These are phyloP conservation scores for Litsea cubeba DNA, from an alignment of 164 flowering plant species.

Conservation along the genomic window DNA sequence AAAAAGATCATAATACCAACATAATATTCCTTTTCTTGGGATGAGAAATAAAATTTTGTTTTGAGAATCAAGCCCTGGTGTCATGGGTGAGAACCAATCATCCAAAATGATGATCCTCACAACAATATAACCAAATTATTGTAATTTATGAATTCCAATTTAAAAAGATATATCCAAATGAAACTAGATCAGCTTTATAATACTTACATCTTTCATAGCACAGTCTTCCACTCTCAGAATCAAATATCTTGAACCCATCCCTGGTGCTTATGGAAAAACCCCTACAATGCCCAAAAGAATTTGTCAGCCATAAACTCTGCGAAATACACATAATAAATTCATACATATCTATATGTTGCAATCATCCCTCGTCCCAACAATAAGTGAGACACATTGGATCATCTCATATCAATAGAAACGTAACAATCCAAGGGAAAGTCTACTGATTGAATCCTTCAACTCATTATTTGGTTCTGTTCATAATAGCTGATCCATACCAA, in stretches of 20 bases:
- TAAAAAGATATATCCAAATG: background rate
- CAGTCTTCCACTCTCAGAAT: constrained; percentile 60
- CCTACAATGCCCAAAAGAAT: constrained; percentile 26
- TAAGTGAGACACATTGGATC: background rate
- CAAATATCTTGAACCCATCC: constrained; percentile 76
- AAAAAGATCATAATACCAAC: no score
- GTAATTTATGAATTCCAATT: background rate
- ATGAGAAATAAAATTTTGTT: no score
- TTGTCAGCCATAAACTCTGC: background rate
- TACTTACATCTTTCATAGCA: constrained; percentile 63
- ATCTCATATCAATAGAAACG: background rate
- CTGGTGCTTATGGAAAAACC: constrained; percentile 70
- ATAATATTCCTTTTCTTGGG: no score
- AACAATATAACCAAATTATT: background rate
- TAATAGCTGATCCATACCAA: background rate
- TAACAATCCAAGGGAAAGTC: background rate
- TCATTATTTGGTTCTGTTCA: background rate
- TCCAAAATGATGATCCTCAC: background rate
- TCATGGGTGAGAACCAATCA: background rate
- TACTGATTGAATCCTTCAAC: background rate
- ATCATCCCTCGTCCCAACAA: background rate
- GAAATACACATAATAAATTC: background rate
- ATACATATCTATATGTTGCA: background rate
- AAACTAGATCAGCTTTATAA: background rate
- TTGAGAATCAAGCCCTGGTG: no score